Percentiles rank a stretch among this genome's conserved stretches.
These are phyloP conservation scores for Chrysosphaeria jannelii DNA, from an alignment of 2,329 filamentous ascomycete genomes.

Conservation along the genomic window DNA sequence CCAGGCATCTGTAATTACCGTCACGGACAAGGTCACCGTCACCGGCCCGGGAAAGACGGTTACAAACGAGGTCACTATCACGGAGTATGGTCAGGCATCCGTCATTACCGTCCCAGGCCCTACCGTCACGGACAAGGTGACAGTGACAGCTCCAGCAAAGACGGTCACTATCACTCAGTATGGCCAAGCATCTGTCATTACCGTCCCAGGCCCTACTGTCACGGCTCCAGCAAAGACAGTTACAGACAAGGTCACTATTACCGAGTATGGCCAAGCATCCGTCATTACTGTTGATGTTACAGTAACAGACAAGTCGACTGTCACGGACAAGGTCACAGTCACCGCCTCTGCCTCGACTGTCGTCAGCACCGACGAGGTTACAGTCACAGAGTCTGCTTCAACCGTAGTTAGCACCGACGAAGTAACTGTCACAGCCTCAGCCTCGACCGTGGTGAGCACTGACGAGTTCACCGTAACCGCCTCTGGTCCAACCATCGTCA, in stretches of 20 bases:
- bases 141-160: slow-evolving; percentile 1
- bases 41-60: slow-evolving; percentile 3
- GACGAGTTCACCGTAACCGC: too few relatives aligned
- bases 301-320: not conserved
- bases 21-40: slow-evolving; percentile 1
- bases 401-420: slow-evolving; percentile 1
- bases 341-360: slow-evolving; percentile 1
- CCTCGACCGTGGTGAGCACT: too few relatives aligned
- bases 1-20: slow-evolving; percentile 1
- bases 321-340: slow-evolving; percentile 1
- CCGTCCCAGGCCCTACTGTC: not conserved
- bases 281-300: slow-evolving; percentile 2
- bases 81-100: not conserved
- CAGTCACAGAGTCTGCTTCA: slow-evolving; percentile 2
- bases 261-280: not conserved
- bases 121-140: slow-evolving; percentile 1
- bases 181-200: slow-evolving; percentile 1
- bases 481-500: too few relatives aligned
- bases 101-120: slow-evolving; percentile 1
- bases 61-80: slow-evolving; percentile 1
- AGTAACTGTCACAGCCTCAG: slow-evolving; percentile 2
- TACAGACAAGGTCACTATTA: slow-evolving; percentile 1
- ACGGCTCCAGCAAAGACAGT: slow-evolving; percentile 3
- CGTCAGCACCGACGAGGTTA: slow-evolving; percentile 3
- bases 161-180: slow-evolving; percentile 1